phyloP scores from a whole-genome alignment of 768 basidiomycete species.

The Mycena haematopus region DNA sequence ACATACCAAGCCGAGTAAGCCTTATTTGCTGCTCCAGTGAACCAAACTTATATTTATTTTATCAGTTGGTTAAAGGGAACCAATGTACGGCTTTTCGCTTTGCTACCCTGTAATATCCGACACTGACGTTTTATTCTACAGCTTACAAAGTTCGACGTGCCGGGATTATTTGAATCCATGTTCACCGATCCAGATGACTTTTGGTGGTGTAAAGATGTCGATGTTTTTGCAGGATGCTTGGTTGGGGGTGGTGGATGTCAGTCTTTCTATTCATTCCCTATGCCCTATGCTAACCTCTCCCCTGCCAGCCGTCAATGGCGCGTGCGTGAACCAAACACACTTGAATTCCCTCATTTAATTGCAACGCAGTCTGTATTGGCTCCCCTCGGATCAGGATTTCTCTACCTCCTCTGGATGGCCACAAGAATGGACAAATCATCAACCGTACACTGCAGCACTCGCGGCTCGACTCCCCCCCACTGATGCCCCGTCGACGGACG shows the following conservation, averaged over 20 bases:
- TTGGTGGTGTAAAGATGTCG: conserved; percentile 76
- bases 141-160: conserved; percentile 72
- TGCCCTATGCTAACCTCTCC: too few relatives aligned
- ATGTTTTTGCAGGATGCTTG: conserved; percentile 67
- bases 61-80: conserved; percentile 50
- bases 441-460: conserved; percentile 40
- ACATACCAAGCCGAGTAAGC: conserved; percentile 51
- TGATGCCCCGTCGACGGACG: conserved; percentile 48
- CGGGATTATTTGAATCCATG: conserved; percentile 70
- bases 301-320: conserved; percentile 57
- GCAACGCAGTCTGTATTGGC: conserved; percentile 27
- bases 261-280: too few relatives aligned
- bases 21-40: too few relatives aligned
- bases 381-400: conserved; percentile 41
- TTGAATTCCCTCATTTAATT: not conserved
- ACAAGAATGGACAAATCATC: conserved; percentile 43
- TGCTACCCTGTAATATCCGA: not conserved
- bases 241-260: conserved; percentile 49
- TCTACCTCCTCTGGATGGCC: conserved; percentile 46
- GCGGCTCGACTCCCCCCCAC: conserved; percentile 46
- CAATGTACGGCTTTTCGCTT: conserved; percentile 40
- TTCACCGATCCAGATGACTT: conserved; percentile 61
- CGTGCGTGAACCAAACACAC: conserved; percentile 42
- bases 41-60: not conserved
- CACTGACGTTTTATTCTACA: conserved; percentile 32